Conservation (phyloP, 208 protist species). For the Trichomonas tenax region DNA sequence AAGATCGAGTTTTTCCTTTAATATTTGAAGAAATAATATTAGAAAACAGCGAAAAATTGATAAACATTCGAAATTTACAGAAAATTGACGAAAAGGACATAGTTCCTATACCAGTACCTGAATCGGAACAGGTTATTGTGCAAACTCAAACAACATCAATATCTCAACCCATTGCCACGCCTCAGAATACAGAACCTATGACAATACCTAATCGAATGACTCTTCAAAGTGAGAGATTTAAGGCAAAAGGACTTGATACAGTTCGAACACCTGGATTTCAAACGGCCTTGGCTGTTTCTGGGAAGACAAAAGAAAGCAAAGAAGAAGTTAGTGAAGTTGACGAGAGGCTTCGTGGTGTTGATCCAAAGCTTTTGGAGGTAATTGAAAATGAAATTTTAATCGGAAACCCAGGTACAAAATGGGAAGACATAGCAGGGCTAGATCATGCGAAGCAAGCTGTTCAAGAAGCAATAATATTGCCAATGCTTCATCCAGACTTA, state of each 20-base stretch:
- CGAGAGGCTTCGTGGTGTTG: background rate
- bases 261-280: background rate
- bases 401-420: background rate
- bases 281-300: background rate
- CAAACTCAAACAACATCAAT: too few species aligned
- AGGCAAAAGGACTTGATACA: background rate
- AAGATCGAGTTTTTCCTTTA: too few species aligned
- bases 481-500: slow-evolving; percentile 47
- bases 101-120: too few species aligned
- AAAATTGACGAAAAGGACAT: too few species aligned
- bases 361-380: background rate
- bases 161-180: too few species aligned
- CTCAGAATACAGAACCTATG: too few species aligned
- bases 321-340: background rate
- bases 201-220: too few species aligned
- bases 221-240: background rate
- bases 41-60: too few species aligned
- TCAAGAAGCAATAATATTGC: slow-evolving; percentile 47
- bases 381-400: slow-evolving; percentile 14
- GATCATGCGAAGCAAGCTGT: slow-evolving; percentile 44
- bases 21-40: too few species aligned
- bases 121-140: too few species aligned
- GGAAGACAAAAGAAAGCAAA: background rate
- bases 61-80: too few species aligned
- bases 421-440: background rate